These are phyloP conservation scores for Trichoderma atrobrunneum DNA, from an alignment of 2,329 filamentous ascomycete genomes.

Conservation along the genomic window DNA sequence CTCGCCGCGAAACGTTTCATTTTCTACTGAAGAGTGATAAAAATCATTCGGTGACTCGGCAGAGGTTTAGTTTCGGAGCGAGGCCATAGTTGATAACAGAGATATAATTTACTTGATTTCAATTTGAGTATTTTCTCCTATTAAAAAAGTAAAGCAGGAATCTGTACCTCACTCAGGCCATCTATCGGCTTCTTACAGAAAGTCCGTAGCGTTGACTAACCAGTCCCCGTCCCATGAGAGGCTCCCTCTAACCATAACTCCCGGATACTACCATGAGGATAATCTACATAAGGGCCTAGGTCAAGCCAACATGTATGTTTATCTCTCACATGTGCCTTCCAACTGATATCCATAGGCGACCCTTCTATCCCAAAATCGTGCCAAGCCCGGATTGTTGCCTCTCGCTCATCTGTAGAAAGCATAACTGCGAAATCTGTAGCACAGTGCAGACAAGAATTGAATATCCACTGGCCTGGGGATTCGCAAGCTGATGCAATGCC, in stretches of 20 bases:
- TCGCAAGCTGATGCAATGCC: background rate
- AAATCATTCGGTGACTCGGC: too few relatives aligned
- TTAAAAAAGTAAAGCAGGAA: too few relatives aligned
- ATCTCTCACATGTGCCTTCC: background rate
- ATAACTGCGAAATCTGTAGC: background rate
- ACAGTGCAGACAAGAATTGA: slow-evolving; percentile 1
- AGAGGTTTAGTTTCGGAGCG: too few relatives aligned
- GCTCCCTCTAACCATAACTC: background rate
- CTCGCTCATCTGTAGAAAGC: background rate
- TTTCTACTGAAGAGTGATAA: too few relatives aligned
- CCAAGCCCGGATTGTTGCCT: background rate
- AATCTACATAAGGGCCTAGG: background rate
- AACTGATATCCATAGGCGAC: background rate
- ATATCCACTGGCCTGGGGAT: background rate
- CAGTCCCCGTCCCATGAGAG: background rate
- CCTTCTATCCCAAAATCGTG: background rate
- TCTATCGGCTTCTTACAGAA: background rate
- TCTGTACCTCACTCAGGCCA: background rate
- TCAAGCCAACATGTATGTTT: background rate
- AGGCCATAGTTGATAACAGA: too few relatives aligned
- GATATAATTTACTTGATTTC: too few relatives aligned
- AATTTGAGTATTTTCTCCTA: too few relatives aligned
- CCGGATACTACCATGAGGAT: background rate
- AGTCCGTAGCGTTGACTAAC: background rate
- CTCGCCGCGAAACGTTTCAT: too few relatives aligned